Evolutionary conservation across 495 filamentous ascomycete species (phyloP).

Genomic region (Neurospora discreta): DNA sequence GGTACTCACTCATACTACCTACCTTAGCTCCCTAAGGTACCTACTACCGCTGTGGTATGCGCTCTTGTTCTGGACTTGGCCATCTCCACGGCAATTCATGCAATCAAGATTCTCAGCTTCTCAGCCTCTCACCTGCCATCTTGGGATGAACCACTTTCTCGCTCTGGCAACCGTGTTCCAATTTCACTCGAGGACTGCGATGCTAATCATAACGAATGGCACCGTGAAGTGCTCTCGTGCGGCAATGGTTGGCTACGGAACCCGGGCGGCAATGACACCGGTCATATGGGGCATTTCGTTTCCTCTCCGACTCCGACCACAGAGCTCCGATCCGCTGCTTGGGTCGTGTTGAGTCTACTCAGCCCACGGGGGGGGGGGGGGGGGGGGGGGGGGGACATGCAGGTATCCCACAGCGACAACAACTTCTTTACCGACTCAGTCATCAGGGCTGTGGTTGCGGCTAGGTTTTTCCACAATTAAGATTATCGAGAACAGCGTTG

Average conservation of each 20-base stretch:
- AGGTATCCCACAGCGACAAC: background rate
- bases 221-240: background rate
- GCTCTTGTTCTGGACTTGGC: background rate
- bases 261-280: background rate
- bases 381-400: no score
- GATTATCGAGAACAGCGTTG: background rate
- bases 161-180: background rate
- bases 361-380: no score
- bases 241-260: background rate
- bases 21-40: no score
- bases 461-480: background rate
- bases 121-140: background rate
- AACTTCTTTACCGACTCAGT: background rate
- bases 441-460: background rate
- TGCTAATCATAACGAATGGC: background rate
- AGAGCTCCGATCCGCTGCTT: background rate
- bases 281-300: background rate
- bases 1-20: no score
- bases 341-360: background rate
- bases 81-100: background rate
- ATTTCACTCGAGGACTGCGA: background rate
- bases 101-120: background rate
- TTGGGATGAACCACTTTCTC: background rate
- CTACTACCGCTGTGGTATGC: background rate
- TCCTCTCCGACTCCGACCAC: background rate